Percentiles rank a stretch among this genome's conserved stretches.
Evolutionary conservation across 1,139 yeast genomes (phyloP).

Genomic region (Candida gigantensis): DNA sequence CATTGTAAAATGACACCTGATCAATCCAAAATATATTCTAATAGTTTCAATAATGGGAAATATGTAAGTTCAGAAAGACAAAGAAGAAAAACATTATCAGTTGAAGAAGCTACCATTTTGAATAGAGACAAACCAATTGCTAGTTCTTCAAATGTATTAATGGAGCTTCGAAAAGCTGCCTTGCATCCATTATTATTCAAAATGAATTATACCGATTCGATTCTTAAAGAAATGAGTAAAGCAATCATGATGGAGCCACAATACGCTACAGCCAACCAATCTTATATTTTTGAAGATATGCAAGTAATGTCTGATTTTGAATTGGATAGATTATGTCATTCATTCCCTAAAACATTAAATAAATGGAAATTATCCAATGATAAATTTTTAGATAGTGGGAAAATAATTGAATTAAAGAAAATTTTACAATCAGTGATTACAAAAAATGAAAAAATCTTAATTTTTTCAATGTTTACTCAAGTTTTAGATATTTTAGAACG

Average conservation of each 20-base stretch:
- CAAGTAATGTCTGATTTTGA: constrained; percentile 94
- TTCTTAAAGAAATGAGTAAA: constrained; percentile 65
- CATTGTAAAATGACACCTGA: constrained; percentile 60
- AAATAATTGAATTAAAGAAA: constrained; percentile 57
- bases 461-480: constrained; percentile 92
- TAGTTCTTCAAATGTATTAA: constrained; percentile 56
- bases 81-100: constrained; percentile 45
- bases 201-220: constrained; percentile 53
- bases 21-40: constrained; percentile 64
- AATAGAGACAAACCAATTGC: constrained; percentile 37
- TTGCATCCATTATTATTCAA: constrained; percentile 77
- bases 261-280: constrained; percentile 71
- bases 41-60: constrained; percentile 50
- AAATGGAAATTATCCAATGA: constrained; percentile 55
- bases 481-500: constrained; percentile 83
- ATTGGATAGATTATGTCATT: constrained; percentile 69
- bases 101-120: constrained; percentile 40
- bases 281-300: constrained; percentile 89
- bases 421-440: constrained; percentile 60
- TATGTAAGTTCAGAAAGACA: constrained; percentile 51
- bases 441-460: constrained; percentile 69
- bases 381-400: constrained; percentile 76
- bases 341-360: constrained; percentile 67
- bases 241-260: constrained; percentile 79
- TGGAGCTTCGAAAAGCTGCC: constrained; percentile 74